Base-by-base conservation (phyloP, 164 flowering plant species). In the Aristolochia fimbriata region DNA sequence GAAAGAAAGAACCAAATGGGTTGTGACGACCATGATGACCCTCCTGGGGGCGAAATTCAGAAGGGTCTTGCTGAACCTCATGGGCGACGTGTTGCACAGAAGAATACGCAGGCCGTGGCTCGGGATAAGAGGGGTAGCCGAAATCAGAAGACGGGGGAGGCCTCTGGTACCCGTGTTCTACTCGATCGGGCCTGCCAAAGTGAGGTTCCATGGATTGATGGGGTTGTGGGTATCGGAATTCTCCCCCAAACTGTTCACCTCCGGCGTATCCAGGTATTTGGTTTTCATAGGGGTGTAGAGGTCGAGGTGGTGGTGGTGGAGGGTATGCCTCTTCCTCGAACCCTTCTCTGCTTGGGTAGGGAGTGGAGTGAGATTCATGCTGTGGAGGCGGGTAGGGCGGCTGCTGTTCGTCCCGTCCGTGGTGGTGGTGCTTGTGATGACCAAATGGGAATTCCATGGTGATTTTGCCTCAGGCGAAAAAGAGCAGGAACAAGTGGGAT, bases 181-280 rank as follows among this genome's bases (percentile, higher is more conserved):
- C 69, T 64, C 20, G 75, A 62, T 27, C 70, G 68, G 13, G 86
- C 89, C 74, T 77, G 80, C 68, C 65, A 62, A 6, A 37, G 43
- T 37, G 43, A 37, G 43, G 43, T 37, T 37, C 11, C 43, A 3
- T 5, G 1, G 43, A 10, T 7, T 37, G 43, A 37, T 37, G 62
- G 59, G 81, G 51, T 82, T 68, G 73, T 60, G 78, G 14, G 67
- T 58, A 47, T 79, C 68, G 46, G 75, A 80, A 47, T 74, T 81
- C 3, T 46, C 59, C 17, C 60, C 24, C n/a, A 74, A 30, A 13
- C 57, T 52, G 57, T 53, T 48, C 15, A 56, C 20, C 14, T 48
- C 52, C 17, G 64, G 64, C 52, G 46, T 59, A 53, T 70, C 75
- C 33, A 68, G 70, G 41, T 69, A 74, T 23, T 63, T 15, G 61